Evolutionary conservation across 345 rosid species (phyloP).

Genomic region (Eutrema japonicum): DNA sequence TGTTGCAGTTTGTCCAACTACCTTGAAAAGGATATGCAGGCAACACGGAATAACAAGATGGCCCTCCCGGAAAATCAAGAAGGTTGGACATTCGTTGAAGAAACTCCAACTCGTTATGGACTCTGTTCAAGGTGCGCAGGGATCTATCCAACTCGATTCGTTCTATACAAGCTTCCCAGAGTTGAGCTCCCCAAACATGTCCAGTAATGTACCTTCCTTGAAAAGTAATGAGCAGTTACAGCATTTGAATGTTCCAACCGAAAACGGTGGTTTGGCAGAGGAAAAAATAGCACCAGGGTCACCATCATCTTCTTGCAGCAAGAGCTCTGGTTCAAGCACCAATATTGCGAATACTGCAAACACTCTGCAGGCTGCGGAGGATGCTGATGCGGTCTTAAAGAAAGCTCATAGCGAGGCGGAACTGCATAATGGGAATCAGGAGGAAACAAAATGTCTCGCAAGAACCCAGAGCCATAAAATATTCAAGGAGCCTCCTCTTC

Average conservation of each 20-base stretch:
- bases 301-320: slow-evolving; percentile 70
- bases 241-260: slow-evolving; percentile 49
- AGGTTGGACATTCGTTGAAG: slow-evolving; percentile 88
- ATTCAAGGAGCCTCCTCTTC: slow-evolving; percentile 50
- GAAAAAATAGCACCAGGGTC: slow-evolving; percentile 61
- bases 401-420: slow-evolving; percentile 60
- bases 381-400: slow-evolving; percentile 49
- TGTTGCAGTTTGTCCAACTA: slow-evolving; percentile 94
- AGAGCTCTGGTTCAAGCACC: slow-evolving; percentile 65
- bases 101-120: slow-evolving; percentile 91
- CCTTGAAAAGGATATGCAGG: slow-evolving; percentile 95
- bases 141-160: slow-evolving; percentile 76
- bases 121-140: slow-evolving; percentile 90
- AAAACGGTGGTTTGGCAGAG: slow-evolving; percentile 44
- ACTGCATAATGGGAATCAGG: slow-evolving; percentile 49
- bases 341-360: slow-evolving; percentile 37
- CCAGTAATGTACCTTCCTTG: slow-evolving; percentile 51
- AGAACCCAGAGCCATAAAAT: slow-evolving; percentile 69
- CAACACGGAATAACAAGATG: slow-evolving; percentile 89
- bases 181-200: slow-evolving; percentile 60
- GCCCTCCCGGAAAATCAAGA: slow-evolving; percentile 97
- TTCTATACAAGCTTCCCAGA: slow-evolving; percentile 89
- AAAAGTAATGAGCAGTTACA: slow-evolving; percentile 41
- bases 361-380: slow-evolving; percentile 40
- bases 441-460: slow-evolving; percentile 52